Base-by-base conservation (phyloP, 305 asterid species). In the Coffea humblotiana region DNA sequence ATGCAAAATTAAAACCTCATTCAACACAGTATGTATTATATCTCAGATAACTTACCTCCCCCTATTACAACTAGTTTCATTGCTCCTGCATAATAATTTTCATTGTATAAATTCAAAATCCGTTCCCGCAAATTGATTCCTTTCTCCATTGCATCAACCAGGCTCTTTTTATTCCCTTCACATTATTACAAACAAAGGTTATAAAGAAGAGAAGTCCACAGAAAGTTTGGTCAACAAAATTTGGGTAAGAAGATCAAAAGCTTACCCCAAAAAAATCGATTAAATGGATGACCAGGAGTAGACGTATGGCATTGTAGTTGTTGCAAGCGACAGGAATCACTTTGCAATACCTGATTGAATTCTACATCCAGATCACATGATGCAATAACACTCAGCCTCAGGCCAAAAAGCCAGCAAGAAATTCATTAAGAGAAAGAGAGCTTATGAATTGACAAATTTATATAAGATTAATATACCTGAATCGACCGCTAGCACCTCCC, bases 51-150 rank as follows among this genome's bases (percentile, higher is more conserved):
- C 86, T 77, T 86, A 92, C 99, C 99, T 81, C 97, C 98, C 67
- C 98, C 99, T 75, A 96, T 92, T 78, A 96, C 87, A 74, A 89
- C 97, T 78, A 96, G 94, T 88, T 96, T 96, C 99, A 96, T 92
- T 77, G 88, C 87, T 84, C 91, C 97, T 83, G 98, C 99, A 83
- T 80, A 81, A 83, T 94, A 94, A 74, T 92, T 83, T 64, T 92
- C 96, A 82, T 87, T 83, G 88, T 96, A 94, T 83, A 96, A 83
- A 78, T 89, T 90, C 85, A 96, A 79, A 85, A 92, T 89, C 74
- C 78, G 90, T 70, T 94, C 97, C 81, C 99, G 89, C 86, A 94
- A 87, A 87, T 92, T 89, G 79, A 94, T 88, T 88, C 99, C 99
- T 78, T 88, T 96, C 85, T 94, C 97, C 88, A 89, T 84, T 14